Evolutionary conservation across 2,329 filamentous ascomycete species (phyloP), one percentile per base, ranked within the genome.

Genomic region (Venturia oleaginea): DNA sequence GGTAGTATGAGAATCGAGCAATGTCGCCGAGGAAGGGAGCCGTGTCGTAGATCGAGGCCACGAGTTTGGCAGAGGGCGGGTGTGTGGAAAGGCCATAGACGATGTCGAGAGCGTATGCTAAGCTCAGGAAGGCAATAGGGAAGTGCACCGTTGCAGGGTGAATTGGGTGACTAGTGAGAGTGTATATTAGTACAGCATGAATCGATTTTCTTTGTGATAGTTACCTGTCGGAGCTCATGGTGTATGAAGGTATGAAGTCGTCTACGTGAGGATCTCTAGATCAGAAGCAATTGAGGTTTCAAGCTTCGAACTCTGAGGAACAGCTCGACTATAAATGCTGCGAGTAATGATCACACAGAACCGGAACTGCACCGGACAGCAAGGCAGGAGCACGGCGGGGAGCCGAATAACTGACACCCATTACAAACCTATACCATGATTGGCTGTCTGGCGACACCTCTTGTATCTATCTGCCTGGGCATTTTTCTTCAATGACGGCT

Each of bases 61-160:
- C 68, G 40, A 74, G 67, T 32, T 71, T 68, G 37, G 71, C 74
- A 24, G 74, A 70, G 65, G 65, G 67, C n/a, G 73, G 69, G 63
- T 72, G 69, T 22, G 72, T 71, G 0, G 72, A 73, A 30, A 75
- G 61, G 4, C 65, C 68, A 64, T 74, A 70, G 67, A 71, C 73
- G 27, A 75, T 69, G 8, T 75, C 69, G 17, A 76, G 67, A 1
- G 71, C 71, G 63, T 74, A 73, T 64, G 74, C 75, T 4, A 76
- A 66, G 51, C 73, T 73, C 8, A 70, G 69, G 60, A 75, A 75
- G 63, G 78, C 74, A 63, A 81, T 74, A 24, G 79, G 79, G 69
- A 78, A 79, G 71, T 81, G 79, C 55, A 80, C 77, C 13, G 74
- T 71, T 32, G 78, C 77, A 60, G 78, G 78, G 68, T 81, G 79